Evolutionary conservation across 352 stramenopile species (phyloP).

Genomic region (Phytophthora rubi): DNA sequence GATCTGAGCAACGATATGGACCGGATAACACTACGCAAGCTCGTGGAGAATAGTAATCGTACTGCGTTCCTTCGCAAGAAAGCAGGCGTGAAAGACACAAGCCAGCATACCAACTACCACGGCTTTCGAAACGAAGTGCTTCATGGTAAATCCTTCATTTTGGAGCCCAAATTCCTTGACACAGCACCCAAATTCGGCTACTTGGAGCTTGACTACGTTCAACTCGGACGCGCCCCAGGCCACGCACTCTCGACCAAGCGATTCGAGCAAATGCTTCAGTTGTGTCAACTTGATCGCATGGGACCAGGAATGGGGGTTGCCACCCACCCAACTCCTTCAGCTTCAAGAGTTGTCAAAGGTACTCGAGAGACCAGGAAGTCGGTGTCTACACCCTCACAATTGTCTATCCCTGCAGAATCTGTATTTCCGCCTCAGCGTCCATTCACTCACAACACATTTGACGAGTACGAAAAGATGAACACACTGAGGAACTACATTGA

Average conservation of each 20-base stretch:
- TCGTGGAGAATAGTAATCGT: constrained; percentile 82
- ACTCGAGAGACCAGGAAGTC: constrained; percentile 9
- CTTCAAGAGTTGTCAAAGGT: constrained; percentile 3
- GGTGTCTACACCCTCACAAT: background rate
- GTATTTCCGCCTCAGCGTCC: constrained; percentile 49
- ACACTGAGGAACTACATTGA: constrained; percentile 68
- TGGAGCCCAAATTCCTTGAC: constrained; percentile 72
- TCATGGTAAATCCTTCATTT: constrained; percentile 61
- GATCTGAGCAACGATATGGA: constrained; percentile 75
- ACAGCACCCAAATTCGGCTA: constrained; percentile 69
- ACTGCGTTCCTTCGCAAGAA: constrained; percentile 79
- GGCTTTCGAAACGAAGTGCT: constrained; percentile 82
- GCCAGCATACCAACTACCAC: constrained; percentile 76
- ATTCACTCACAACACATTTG: constrained; percentile 51
- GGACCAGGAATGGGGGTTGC: constrained; percentile 38
- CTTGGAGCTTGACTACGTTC: constrained; percentile 81
- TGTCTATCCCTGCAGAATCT: constrained; percentile 7
- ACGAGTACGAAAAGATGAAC: constrained; percentile 72
- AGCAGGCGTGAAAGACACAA: constrained; percentile 69
- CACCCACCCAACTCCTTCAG: background rate
- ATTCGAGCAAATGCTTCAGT: constrained; percentile 68
- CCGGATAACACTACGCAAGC: constrained; percentile 68
- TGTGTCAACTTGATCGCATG: constrained; percentile 68
- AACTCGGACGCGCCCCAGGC: constrained; percentile 45
- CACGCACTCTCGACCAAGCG: constrained; percentile 64